Evolutionary conservation across 306 rosid genomes (phyloP), one percentile per base, ranked within the genome.

Genomic region (Alnus glutinosa): DNA sequence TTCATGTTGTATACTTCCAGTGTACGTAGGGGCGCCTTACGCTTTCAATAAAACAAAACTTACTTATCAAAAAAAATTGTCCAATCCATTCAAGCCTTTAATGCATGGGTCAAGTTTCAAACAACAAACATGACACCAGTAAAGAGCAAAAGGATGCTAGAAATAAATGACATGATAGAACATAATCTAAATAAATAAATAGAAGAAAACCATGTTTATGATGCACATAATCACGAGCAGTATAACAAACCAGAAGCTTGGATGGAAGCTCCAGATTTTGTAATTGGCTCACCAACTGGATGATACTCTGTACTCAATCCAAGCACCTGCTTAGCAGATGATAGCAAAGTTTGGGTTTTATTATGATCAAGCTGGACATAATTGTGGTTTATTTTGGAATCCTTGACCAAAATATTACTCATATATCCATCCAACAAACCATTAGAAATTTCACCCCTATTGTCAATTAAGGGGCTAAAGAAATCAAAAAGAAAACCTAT

Each of bases 201-300:
- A 36, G 7, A 4, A 34, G 23, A 59, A 61, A 61, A 61, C 67
- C 7, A 61, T 61, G 36, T 30, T 61, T 6, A 61, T 32, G 4
- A 78, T 7, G 37, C 13, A 11, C 9, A 57, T 68, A 50, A 44
- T 49, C 39, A 46, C n/a, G 64, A 39, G 50, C 49, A 51, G 67
- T 64, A 81, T 82, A 44, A 83, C 83, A 74, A 71, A 94, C 98
- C 98, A 82, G 98, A 92, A 61, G 98, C 97, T 86, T 94, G 98
- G 59, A 91, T 64, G 49, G 88, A 83, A 79, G 98, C 95, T 77
- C 93, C 94, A 10, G 88, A 85, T 88, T 95, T 95, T 32, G n/a
- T 36, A 70, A 88, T 73, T 77, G 98, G 83, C 83, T 85, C 78
- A 34, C 98, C 98, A 79, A 95, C 75, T 4, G 98, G 97, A 87